Evolutionary conservation across 257 asterid genomes (phyloP).

Genomic region (Nicotiana otophora): DNA sequence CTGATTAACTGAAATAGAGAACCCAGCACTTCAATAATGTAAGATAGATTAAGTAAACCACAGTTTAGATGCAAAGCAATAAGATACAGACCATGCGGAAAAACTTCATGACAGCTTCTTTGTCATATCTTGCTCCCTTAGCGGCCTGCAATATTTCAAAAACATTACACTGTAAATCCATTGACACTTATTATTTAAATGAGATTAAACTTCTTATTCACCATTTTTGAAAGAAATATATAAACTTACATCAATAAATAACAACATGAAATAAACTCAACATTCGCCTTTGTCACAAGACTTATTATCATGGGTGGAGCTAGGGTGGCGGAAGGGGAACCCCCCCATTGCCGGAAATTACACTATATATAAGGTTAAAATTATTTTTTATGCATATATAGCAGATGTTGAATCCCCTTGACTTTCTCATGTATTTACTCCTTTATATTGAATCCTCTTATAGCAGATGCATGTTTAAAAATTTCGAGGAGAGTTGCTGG

Average conservation of each 20-base stretch:
- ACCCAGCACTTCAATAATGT: constrained; percentile 18
- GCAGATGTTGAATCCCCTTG: too few species aligned
- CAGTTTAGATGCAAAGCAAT: constrained; percentile 4
- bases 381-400: too few species aligned
- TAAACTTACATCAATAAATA: not conserved
- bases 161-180: not conserved
- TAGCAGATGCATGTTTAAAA: not conserved
- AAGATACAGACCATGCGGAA: constrained; percentile 60
- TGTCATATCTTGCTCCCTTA: constrained; percentile 88
- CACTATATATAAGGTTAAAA: too few species aligned
- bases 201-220: not conserved
- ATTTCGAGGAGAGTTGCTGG: not conserved
- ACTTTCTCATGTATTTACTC: too few species aligned
- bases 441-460: too few species aligned
- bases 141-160: constrained; percentile 62
- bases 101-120: constrained; percentile 86
- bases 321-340: too few species aligned
- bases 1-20: constrained; percentile 61
- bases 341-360: too few species aligned
- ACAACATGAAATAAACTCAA: not conserved
- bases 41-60: not conserved
- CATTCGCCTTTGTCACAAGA: not conserved
- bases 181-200: not conserved
- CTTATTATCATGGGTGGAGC: not conserved
- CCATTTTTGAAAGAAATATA: not conserved